Evolutionary conservation across 2,329 filamentous ascomycete genomes (phyloP).

Genomic region (Cordyceps farinosa): DNA sequence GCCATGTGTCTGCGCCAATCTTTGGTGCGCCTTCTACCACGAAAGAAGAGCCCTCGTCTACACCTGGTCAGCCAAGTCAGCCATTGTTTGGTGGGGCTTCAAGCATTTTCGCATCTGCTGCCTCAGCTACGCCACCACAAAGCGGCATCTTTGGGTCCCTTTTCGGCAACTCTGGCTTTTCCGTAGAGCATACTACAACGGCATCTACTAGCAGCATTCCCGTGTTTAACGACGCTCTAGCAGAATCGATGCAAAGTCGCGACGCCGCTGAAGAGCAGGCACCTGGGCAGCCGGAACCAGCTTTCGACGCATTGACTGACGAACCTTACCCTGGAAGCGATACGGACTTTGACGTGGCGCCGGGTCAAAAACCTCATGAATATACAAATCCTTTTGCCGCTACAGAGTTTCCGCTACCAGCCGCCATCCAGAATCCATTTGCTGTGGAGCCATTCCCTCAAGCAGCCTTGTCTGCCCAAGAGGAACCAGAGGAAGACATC

Average conservation of each 20-base stretch:
- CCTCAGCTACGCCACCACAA: neutral
- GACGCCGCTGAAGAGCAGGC: neutral
- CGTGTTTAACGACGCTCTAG: conserved; percentile 13
- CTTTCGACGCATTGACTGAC: neutral
- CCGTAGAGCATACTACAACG: conserved; percentile 11
- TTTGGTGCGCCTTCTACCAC: neutral
- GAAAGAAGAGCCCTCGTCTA: neutral
- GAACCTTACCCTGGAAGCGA: neutral
- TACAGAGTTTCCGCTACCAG: neutral
- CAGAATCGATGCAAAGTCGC: conserved; percentile 8
- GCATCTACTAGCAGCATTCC: conserved; percentile 14
- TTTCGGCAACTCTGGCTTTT: conserved; percentile 1
- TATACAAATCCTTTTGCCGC: neutral
- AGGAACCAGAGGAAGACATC: conserved; percentile 10
- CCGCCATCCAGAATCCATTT: neutral
- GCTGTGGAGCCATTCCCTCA: conserved; percentile 7
- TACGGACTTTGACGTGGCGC: neutral
- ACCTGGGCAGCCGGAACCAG: conserved; percentile 1
- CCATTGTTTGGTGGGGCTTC: neutral
- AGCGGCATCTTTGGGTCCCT: neutral
- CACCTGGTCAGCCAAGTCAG: neutral
- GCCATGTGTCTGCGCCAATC: neutral
- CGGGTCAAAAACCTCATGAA: neutral
- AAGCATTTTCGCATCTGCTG: neutral
- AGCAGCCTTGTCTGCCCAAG: neutral